Conservation (phyloP, 1,284 basidiomycete species). For the Lignosus rhinocerotis region DNA sequence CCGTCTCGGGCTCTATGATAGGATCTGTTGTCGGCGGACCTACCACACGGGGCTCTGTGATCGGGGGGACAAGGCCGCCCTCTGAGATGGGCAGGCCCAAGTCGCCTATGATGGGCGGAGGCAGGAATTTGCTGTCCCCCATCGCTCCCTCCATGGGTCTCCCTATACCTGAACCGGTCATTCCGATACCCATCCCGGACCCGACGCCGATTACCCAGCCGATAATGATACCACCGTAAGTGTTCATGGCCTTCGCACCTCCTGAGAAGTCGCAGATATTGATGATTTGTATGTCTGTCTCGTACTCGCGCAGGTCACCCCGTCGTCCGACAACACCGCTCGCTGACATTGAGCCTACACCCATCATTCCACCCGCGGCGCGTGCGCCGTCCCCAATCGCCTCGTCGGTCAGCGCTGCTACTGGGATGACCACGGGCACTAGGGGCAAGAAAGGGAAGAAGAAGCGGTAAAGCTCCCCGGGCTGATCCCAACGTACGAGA, state of each 20-base stretch:
- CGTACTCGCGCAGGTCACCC: constrained; percentile 10
- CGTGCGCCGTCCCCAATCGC: constrained; percentile 19
- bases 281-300: neutral
- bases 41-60: constrained; percentile 11
- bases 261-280: neutral
- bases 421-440: constrained; percentile 5
- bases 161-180: constrained; percentile 7
- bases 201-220: constrained; percentile 12
- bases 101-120: constrained; percentile 24
- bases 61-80: constrained; percentile 18
- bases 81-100: constrained; percentile 11
- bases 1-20: constrained; percentile 9
- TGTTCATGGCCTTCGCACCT: neutral
- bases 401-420: constrained; percentile 16
- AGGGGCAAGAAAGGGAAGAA: constrained; percentile 27
- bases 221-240: constrained; percentile 18
- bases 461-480: constrained; percentile 9
- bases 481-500: too few species aligned
- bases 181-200: constrained; percentile 20
- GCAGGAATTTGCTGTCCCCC: constrained; percentile 12
- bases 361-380: constrained; percentile 8
- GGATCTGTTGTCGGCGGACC: constrained; percentile 14
- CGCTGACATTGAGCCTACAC: constrained; percentile 12
- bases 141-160: constrained; percentile 1
- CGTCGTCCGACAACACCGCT: constrained; percentile 7